Base-by-base conservation (phyloP, 768 basidiomycete species). In the Podaxis carcinomalis region DNA sequence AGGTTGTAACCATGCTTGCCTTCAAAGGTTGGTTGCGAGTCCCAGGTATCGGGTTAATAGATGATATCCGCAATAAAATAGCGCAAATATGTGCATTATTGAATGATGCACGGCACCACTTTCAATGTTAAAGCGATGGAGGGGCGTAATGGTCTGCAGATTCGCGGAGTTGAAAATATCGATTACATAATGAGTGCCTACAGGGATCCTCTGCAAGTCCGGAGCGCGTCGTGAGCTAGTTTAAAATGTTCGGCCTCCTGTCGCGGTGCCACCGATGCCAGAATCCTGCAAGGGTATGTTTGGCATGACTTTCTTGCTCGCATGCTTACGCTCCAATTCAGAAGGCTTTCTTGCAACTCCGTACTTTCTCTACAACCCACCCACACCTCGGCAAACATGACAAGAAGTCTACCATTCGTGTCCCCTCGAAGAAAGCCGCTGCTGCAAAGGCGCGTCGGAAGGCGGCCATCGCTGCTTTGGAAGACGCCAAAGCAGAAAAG, bases 361-460 rank as follows among this genome's bases (percentile, higher is more conserved):
- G 59, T n/a, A 19, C 59, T 28, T 89, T 91, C 68, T 83, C 82
- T 27, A 81, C 81, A 2, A 85, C 76, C 23, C 73, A 72, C 51
- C 68, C 73, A 63, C 67, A 79, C 28, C 73, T 65, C 47, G 67
- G 83, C 42, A 82, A 80, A 62, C 78, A 79, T 58, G 76, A 80
- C 57, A 83, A 83, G 70, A 68, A 69, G 52, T 66, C 74, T 16
- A 84, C 82, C 68, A 79, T 83, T 50, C 79, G 82, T 2, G 71
- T 79, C n/a, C 85, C 83, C 14, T 86, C 86, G 13, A 92, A 92
- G 74, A 87, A 87, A 68, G 83, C 87, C 21, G 77, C 84, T 32
- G 88, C 86, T 32, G 84, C 88, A 32, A 84, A 88, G 68, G 78
- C 80, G 16, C 82, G 80, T 63, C 81, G 83, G 72, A 84, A 80